Percentiles rank a stretch among this genome's conserved stretches.
These are phyloP conservation scores for Polyporus arcularius DNA, from an alignment of 768 basidiomycete species.

Conservation along the genomic window DNA sequence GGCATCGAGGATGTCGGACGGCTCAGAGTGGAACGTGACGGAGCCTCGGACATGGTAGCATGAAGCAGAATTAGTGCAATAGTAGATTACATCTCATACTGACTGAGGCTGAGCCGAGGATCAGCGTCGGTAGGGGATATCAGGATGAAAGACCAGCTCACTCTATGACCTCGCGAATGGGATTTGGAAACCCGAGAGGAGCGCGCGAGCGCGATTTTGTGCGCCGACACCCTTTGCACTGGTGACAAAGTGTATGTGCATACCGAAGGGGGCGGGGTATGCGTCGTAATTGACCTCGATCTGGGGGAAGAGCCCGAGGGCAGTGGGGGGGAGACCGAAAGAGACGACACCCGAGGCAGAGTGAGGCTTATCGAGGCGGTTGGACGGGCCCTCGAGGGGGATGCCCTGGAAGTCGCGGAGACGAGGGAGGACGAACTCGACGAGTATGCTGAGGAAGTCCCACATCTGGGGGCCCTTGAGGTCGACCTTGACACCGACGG, in stretches of 20 bases:
- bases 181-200: conserved; percentile 90
- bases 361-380: conserved; percentile 70
- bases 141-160: not conserved
- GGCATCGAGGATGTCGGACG: no score
- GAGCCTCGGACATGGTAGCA: no score
- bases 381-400: conserved; percentile 70
- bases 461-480: conserved; percentile 93
- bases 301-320: conserved; percentile 92
- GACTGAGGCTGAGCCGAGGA: not conserved
- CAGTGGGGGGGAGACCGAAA: conserved; percentile 80
- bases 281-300: conserved; percentile 92
- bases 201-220: conserved; percentile 82
- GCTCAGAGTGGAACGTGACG: no score
- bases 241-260: conserved; percentile 94
- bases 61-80: no score
- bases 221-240: conserved; percentile 87
- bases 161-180: conserved; percentile 61
- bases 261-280: conserved; percentile 84
- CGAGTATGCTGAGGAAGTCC: conserved; percentile 84
- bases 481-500: conserved; percentile 88
- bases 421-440: conserved; percentile 94
- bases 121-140: not conserved
- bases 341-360: conserved; percentile 86
- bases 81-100: not conserved
- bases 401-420: conserved; percentile 89